Percentiles rank a stretch among this genome's conserved stretches.
Conservation (phyloP, 1,284 basidiomycete species). For the Cerioporus squamosus region DNA sequence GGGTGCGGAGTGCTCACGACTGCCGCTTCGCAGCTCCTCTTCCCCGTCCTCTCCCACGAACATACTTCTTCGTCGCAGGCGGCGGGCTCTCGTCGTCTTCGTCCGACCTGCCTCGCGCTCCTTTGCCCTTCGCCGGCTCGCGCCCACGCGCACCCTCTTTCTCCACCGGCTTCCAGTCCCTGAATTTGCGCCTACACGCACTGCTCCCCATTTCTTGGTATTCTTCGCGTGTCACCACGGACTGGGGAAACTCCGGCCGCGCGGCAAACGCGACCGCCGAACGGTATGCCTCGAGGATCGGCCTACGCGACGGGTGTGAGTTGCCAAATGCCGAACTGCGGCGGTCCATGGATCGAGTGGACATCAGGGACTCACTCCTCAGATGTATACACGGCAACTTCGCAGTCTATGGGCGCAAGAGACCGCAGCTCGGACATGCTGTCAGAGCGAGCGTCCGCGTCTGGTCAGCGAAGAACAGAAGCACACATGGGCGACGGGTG, state of each 20-base stretch:
- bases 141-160: slow-evolving; percentile 21
- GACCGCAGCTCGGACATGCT: slow-evolving; percentile 74
- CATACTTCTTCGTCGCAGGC: slow-evolving; percentile 19
- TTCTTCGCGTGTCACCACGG: slow-evolving; percentile 75
- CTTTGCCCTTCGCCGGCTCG: slow-evolving; percentile 23
- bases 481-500: neutral
- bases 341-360: neutral
- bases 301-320: slow-evolving; percentile 45
- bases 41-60: slow-evolving; percentile 24
- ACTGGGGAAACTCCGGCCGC: slow-evolving; percentile 53
- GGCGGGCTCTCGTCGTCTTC: slow-evolving; percentile 22
- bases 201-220: slow-evolving; percentile 82
- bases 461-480: slow-evolving; percentile 8
- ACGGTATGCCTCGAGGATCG: slow-evolving; percentile 75
- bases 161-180: slow-evolving; percentile 43
- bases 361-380: slow-evolving; percentile 60
- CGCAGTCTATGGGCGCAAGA: slow-evolving; percentile 79
- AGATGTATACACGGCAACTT: slow-evolving; percentile 74
- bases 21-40: slow-evolving; percentile 20
- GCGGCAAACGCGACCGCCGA: slow-evolving; percentile 67
- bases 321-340: neutral
- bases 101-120: slow-evolving; percentile 20
- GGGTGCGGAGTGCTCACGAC: slow-evolving; percentile 10
- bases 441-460: slow-evolving; percentile 9
- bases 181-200: slow-evolving; percentile 73